Evolutionary conservation across 78 protist species (phyloP).

Genomic region (Planoprotostelium fungivorum): DNA sequence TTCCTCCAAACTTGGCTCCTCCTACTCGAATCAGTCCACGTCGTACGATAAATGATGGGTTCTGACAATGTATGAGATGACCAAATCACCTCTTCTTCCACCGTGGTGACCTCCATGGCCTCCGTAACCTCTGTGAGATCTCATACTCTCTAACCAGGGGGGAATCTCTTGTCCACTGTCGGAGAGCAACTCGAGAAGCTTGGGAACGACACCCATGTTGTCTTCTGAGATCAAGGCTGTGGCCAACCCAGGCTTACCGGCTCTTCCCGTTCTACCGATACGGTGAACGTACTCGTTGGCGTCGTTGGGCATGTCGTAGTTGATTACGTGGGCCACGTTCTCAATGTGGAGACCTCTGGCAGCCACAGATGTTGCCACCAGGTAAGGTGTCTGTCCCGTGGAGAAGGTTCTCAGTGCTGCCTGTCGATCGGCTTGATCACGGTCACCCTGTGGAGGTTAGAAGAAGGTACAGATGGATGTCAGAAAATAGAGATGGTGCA

Average conservation of each 20-base stretch:
- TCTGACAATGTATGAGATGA: neutral
- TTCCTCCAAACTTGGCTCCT: neutral
- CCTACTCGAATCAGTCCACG: neutral
- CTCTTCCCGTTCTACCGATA: constrained; percentile 68
- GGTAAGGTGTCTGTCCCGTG: constrained; percentile 60
- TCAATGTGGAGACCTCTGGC: constrained; percentile 97
- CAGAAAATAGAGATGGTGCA: constrained; percentile 87
- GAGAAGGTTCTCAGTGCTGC: constrained; percentile 82
- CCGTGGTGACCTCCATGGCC: neutral
- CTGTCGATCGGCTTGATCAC: constrained; percentile 94
- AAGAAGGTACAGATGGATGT: constrained; percentile 90
- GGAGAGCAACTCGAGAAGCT: neutral
- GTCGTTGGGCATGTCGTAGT: constrained; percentile 93
- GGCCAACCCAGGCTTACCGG: neutral
- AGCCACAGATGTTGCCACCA: constrained; percentile 98
- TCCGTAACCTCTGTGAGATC: neutral
- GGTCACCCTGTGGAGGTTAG: constrained; percentile 91
- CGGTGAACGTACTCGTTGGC: constrained; percentile 95
- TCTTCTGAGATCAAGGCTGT: neutral
- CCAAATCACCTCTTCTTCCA: neutral
- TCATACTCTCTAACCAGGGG: neutral
- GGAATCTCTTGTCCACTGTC: neutral
- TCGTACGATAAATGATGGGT: neutral
- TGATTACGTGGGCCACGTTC: constrained; percentile 95
- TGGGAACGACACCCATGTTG: neutral